These are phyloP conservation scores for Trichodelitschia bisporula DNA, from an alignment of 495 filamentous ascomycete species.

Conservation along the genomic window DNA sequence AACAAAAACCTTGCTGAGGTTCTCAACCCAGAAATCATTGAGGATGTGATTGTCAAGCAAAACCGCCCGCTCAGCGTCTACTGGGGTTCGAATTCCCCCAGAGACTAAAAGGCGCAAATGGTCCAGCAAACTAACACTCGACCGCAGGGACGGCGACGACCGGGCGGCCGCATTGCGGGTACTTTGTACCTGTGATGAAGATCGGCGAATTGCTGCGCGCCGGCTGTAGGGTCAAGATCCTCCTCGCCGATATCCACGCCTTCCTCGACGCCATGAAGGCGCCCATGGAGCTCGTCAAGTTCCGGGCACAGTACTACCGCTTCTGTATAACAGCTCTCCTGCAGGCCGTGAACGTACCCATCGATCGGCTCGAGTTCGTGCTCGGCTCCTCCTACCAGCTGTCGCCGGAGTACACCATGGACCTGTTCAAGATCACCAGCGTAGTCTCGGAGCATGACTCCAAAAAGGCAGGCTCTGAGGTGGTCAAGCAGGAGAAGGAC, in stretches of 20 bases:
- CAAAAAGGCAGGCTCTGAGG: constrained; percentile 70
- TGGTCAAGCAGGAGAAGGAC: constrained; percentile 73
- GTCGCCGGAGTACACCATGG: constrained; percentile 40
- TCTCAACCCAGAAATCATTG: constrained; percentile 67
- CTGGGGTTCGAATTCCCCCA: constrained; percentile 33
- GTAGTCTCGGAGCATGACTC: constrained; percentile 31
- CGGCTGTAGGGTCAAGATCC: constrained; percentile 56
- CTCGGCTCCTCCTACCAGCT: constrained; percentile 69
- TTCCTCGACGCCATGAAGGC: constrained; percentile 62
- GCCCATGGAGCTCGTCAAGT: constrained; percentile 76
- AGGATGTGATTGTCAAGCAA: constrained; percentile 42
- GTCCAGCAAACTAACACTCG: constrained; percentile 7
- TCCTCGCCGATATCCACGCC: constrained; percentile 52
- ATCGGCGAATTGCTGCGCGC: constrained; percentile 71
- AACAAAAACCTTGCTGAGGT: constrained; percentile 59
- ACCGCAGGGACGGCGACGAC: constrained; percentile 48
- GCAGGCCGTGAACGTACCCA: constrained; percentile 22
- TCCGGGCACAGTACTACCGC: constrained; percentile 15
- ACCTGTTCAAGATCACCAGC: constrained; percentile 27
- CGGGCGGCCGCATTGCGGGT: constrained; percentile 57
- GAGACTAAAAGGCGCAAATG: not conserved
- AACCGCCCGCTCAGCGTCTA: constrained; percentile 53
- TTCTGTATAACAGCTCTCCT: constrained; percentile 15
- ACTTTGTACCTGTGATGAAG: constrained; percentile 69
- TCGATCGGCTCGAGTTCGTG: constrained; percentile 60